Percentiles rank a stretch among this genome's conserved stretches.
phyloP scores from a whole-genome alignment of 1,284 basidiomycete genomes.

The Tremellales sp. region DNA sequence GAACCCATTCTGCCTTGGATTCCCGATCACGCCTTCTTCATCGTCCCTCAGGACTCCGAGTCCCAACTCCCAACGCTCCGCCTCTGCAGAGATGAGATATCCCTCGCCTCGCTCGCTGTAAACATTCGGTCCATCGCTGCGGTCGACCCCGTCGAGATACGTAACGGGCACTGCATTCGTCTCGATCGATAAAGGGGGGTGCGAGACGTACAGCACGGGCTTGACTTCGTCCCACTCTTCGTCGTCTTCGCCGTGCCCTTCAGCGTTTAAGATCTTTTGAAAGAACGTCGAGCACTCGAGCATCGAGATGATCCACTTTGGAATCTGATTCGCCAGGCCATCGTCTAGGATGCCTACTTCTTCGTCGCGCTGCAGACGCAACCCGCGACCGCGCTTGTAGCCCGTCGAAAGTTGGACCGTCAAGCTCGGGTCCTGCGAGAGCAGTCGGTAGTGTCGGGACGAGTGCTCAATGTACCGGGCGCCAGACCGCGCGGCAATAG shows the following conservation, averaged over 20 bases:
- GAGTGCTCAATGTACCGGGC: slow-evolving; percentile 47
- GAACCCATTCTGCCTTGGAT: slow-evolving; percentile 2
- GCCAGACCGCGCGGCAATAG: slow-evolving; percentile 61
- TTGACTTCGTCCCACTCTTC: slow-evolving; percentile 9
- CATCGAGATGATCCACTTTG: slow-evolving; percentile 34
- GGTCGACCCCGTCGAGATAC: slow-evolving; percentile 3
- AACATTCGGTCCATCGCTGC: slow-evolving; percentile 10
- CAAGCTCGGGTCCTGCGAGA: slow-evolving; percentile 28
- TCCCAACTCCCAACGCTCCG: slow-evolving; percentile 39
- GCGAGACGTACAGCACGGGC: slow-evolving; percentile 35
- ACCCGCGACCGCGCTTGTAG: slow-evolving; percentile 34
- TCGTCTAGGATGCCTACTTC: slow-evolving; percentile 21
- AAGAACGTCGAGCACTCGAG: slow-evolving; percentile 39
- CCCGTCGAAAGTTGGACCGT: slow-evolving; percentile 27
- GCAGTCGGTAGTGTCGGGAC: slow-evolving; percentile 30
- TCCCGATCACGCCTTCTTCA: slow-evolving; percentile 23
- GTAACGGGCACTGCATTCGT: slow-evolving; percentile 18
- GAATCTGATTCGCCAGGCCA: slow-evolving; percentile 26
- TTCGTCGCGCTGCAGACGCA: slow-evolving; percentile 33
- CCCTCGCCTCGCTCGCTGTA: slow-evolving; percentile 39
- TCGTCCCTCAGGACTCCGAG: slow-evolving; percentile 41
- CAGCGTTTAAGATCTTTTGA: slow-evolving; percentile 16
- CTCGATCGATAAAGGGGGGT: slow-evolving; percentile 39
- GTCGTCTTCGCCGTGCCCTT: slow-evolving; percentile 3
- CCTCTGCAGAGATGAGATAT: slow-evolving; percentile 38